Evolutionary conservation across 148 eudicot genomes (phyloP).

Genomic region (Selenicereus undatus): DNA sequence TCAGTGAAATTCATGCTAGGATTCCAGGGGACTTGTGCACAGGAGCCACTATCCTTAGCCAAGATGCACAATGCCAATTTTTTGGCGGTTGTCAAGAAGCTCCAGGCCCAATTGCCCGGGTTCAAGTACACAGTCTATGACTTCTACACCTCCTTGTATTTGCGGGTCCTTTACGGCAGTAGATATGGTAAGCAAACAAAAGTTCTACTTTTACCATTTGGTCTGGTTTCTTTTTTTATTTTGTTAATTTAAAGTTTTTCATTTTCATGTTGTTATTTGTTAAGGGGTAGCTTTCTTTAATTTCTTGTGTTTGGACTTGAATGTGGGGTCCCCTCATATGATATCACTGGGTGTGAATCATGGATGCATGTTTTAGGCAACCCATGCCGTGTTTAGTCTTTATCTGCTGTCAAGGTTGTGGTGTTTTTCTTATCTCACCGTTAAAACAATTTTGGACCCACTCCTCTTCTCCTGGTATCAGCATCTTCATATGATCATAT

Average conservation of each 20-base stretch:
- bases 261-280: background rate
- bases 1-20: background rate
- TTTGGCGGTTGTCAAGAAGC: background rate
- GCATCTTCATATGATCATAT: background rate
- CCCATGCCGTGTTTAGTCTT: background rate
- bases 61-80: slow-evolving; percentile 21
- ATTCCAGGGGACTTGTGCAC: background rate
- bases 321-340: background rate
- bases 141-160: slow-evolving; percentile 7
- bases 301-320: background rate
- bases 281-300: background rate
- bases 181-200: slow-evolving; percentile 18
- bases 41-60: slow-evolving; percentile 4
- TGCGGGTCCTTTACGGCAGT: slow-evolving; percentile 7
- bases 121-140: slow-evolving; percentile 24
- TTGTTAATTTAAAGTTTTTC: too few species aligned
- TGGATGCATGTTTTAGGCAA: background rate
- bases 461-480: background rate
- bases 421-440: background rate
- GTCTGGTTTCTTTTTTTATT: too few species aligned
- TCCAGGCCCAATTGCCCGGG: slow-evolving; percentile 20
- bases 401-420: background rate
- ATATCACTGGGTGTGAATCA: background rate
- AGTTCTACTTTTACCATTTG: background rate
- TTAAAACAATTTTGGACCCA: background rate